Evolutionary conservation across 108 stramenopile species (phyloP).

Genomic region (Nitzschia palea): DNA sequence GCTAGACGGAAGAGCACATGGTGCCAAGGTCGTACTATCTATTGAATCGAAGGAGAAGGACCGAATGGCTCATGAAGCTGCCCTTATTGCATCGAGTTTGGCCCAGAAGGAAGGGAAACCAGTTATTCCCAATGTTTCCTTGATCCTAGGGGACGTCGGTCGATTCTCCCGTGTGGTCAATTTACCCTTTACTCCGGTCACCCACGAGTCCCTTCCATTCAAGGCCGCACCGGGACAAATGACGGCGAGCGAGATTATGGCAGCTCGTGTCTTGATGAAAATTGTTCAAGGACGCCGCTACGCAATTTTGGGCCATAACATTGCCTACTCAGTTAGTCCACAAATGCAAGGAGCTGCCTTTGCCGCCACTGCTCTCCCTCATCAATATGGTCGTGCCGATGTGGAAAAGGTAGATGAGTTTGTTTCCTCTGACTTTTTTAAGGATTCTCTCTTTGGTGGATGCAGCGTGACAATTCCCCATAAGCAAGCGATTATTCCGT

Average conservation of each 20-base stretch:
- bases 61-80: conserved; percentile 80
- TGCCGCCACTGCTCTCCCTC: conserved; percentile 76
- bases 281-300: conserved; percentile 72
- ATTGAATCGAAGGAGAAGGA: conserved; percentile 75
- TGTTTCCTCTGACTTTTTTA: conserved; percentile 81
- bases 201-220: conserved; percentile 88
- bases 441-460: conserved; percentile 83
- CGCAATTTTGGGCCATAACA: conserved; percentile 92
- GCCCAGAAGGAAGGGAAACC: conserved; percentile 55
- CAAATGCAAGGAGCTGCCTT: conserved; percentile 97
- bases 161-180: conserved; percentile 92
- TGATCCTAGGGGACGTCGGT: conserved; percentile 87
- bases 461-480: conserved; percentile 97
- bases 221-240: conserved; percentile 98
- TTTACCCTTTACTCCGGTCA: conserved; percentile 92
- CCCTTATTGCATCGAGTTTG: conserved; percentile 43
- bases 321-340: conserved; percentile 93
- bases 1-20: conserved; percentile 87
- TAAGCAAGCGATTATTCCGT: conserved; percentile 92
- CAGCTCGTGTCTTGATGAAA: conserved; percentile 76
- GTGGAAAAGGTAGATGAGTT: conserved; percentile 82
- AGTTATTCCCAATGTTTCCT: conserved; percentile 85
- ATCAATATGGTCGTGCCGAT: conserved; percentile 83
- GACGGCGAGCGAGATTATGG: conserved; percentile 92
- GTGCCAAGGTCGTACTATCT: conserved; percentile 86